These are phyloP conservation scores for Rhynchosporium secalis DNA, from an alignment of 2,329 filamentous ascomycete species.

Conservation along the genomic window DNA sequence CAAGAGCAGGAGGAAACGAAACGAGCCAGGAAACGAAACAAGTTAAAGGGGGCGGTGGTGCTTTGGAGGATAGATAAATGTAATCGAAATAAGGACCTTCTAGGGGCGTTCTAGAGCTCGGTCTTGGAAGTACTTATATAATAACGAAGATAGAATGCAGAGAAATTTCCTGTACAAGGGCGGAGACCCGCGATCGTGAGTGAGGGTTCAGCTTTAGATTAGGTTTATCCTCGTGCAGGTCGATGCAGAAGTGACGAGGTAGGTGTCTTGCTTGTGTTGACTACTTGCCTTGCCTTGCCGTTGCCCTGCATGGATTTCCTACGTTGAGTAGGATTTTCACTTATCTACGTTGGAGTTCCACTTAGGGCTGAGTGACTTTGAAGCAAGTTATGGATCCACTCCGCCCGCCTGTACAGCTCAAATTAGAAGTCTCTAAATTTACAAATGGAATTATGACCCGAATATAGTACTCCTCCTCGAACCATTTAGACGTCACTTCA, in stretches of 20 bases:
- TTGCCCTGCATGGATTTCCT: background rate
- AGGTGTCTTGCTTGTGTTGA: too few species aligned
- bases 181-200: background rate
- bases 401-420: too few species aligned
- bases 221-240: background rate
- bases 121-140: background rate
- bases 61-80: background rate
- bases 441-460: conserved; percentile 3
- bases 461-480: background rate
- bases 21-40: background rate
- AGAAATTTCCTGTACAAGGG: conserved; percentile 1
- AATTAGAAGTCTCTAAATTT: too few species aligned
- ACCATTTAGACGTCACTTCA: conserved; percentile 3
- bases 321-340: background rate
- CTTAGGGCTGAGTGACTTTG: too few species aligned
- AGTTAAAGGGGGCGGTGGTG: background rate
- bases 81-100: conserved; percentile 9
- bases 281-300: background rate
- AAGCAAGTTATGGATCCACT: too few species aligned
- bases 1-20: background rate
- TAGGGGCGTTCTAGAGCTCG: conserved; percentile 11
- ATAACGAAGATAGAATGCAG: background rate
- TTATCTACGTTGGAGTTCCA: too few species aligned
- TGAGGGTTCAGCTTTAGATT: background rate
- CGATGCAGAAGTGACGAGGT: background rate